Evolutionary conservation across 1,284 basidiomycete species (phyloP).

Genomic region (Malassezia slooffiae): DNA sequence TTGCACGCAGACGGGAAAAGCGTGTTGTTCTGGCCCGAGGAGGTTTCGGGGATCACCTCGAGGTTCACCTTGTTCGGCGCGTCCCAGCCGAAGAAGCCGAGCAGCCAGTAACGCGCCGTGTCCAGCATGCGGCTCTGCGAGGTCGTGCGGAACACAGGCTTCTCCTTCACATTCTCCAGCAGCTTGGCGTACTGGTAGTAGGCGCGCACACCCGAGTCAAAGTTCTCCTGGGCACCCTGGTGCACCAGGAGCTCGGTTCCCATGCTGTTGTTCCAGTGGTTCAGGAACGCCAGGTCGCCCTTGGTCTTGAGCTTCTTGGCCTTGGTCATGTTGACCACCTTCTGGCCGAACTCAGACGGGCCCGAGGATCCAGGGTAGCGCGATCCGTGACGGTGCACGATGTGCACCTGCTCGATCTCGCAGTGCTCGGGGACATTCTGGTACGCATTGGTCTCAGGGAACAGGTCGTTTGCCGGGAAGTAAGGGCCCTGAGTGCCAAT

Average conservation of each 20-base stretch:
- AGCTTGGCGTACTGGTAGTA: slow-evolving; percentile 43
- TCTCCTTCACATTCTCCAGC: slow-evolving; percentile 23
- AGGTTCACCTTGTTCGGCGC: slow-evolving; percentile 29
- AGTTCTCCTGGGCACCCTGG: slow-evolving; percentile 63
- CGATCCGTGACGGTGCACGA: slow-evolving; percentile 5
- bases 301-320: slow-evolving; percentile 41
- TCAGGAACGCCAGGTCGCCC: slow-evolving; percentile 61
- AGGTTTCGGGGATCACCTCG: slow-evolving; percentile 33
- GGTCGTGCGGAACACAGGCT: slow-evolving; percentile 37
- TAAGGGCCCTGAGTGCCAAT: slow-evolving; percentile 16
- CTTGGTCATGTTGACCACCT: background rate
- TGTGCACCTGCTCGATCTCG: slow-evolving; percentile 4
- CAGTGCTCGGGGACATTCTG: slow-evolving; percentile 5
- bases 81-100: slow-evolving; percentile 29
- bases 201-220: slow-evolving; percentile 33
- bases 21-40: slow-evolving; percentile 56
- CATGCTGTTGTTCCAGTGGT: slow-evolving; percentile 54
- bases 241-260: slow-evolving; percentile 64
- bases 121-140: slow-evolving; percentile 66
- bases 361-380: slow-evolving; percentile 2
- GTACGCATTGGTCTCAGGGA: slow-evolving; percentile 2
- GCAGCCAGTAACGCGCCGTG: slow-evolving; percentile 60
- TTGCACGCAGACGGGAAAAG: slow-evolving; percentile 60
- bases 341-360: slow-evolving; percentile 4
- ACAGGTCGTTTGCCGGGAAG: background rate